Conservation (phyloP, 2,329 filamentous ascomycete species). For the Claviceps sp. region DNA sequence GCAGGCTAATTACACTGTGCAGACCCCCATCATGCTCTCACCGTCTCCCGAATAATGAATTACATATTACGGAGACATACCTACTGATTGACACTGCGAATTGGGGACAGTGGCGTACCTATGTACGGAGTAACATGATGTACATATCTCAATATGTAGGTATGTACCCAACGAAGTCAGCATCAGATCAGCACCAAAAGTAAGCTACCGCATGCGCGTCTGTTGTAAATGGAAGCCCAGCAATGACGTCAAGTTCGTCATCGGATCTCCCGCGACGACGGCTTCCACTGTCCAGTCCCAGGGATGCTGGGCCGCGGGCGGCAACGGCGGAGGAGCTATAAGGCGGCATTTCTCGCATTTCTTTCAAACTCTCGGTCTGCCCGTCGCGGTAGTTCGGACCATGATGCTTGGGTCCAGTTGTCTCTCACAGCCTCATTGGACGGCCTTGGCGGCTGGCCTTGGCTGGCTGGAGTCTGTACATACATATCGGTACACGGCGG, state of each 20-base stretch:
- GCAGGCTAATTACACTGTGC: no score
- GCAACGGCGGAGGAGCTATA: background rate
- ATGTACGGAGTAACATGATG: no score
- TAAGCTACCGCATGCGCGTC: background rate
- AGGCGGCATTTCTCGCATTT: background rate
- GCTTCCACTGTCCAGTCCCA: background rate
- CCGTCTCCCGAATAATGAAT: no score
- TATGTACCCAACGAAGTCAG: background rate
- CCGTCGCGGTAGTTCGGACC: background rate
- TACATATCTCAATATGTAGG: no score
- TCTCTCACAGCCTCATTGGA: background rate
- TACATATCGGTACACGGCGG: background rate
- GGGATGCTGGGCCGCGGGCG: background rate
- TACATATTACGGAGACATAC: no score
- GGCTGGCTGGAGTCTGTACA: no score
- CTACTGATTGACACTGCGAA: no score
- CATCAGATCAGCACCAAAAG: background rate
- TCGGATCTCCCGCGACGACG: background rate
- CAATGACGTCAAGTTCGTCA: background rate
- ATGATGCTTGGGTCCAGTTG: background rate
- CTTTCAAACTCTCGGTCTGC: background rate
- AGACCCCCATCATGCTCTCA: no score
- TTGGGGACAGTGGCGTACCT: no score
- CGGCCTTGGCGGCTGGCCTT: background rate
- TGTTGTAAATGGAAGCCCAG: background rate